Evolutionary conservation across 805 yeast genomes (phyloP), one percentile per base, ranked within the genome.

Genomic region (Candida adriatica): DNA sequence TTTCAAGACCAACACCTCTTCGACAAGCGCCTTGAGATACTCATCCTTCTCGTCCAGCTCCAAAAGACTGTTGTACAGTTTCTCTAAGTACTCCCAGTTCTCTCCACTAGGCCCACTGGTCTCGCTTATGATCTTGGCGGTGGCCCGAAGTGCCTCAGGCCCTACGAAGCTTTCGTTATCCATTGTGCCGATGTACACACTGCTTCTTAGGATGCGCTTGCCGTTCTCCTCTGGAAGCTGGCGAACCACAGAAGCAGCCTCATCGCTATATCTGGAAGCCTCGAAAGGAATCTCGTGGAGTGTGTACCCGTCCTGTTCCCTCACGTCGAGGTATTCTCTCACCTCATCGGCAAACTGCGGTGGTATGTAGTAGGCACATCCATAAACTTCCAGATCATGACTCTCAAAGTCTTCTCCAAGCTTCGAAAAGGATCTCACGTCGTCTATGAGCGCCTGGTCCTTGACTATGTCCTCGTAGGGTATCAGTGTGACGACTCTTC

Each of bases 261-360:
- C 47, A 4, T 29, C 18, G 4, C 31, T 29, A 6, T 29, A n/a
- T 11, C 48, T 43, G 11, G 64, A 58, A 8, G 82, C 61, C 41
- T 69, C 67, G 49, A 86, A 84, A 5, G 73, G 74, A 4, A 86
- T 78, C 15, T 64, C 56, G 41, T 82, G 85, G 2, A 74, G 62
- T 1, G 85, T 64, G 55, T 88, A 88, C 0, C 96, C 97, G 49
- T 86, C 87, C 53, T 86, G 87, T 46, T 88, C 97, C 34, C 97
- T 64, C 10, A 73, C 66, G 45, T 88, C 94, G 30, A 88, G 63
- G 44, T 85, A 80, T 11, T 70, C 77, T 19, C 64, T 62, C 13
- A 85, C 92, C 35, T 70, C 69, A 5, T 55, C 53, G 0, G 79
- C 87, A 31, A 70, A 52, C 32, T 73, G 71, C 1, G 85, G 70